Conservation (phyloP, 2,329 filamentous ascomycete genomes). For the Fusarium haematococcum region DNA sequence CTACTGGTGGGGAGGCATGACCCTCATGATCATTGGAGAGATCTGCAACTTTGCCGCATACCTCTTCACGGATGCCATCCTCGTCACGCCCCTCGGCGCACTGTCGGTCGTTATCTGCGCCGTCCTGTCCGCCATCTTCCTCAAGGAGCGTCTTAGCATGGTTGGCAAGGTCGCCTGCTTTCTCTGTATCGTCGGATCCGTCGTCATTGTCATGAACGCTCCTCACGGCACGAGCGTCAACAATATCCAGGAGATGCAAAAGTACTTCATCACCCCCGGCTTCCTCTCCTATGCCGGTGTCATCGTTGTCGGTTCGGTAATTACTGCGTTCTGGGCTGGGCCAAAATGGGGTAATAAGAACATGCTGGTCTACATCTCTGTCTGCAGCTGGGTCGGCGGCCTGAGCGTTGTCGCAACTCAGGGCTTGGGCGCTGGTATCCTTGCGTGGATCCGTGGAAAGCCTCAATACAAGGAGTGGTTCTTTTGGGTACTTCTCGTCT, state of each 20-base stretch:
- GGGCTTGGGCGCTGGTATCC: slow-evolving; percentile 89
- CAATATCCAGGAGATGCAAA: slow-evolving; percentile 92
- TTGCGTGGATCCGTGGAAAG: slow-evolving; percentile 84
- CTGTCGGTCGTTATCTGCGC: slow-evolving; percentile 93
- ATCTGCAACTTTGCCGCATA: slow-evolving; percentile 98
- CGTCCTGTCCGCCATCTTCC: slow-evolving; percentile 90
- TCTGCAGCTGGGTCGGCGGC: slow-evolving; percentile 95
- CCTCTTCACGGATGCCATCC: slow-evolving; percentile 94
- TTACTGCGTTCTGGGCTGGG: slow-evolving; percentile 83
- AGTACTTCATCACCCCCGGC: slow-evolving; percentile 85
- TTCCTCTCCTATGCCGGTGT: slow-evolving; percentile 89
- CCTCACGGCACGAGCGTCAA: slow-evolving; percentile 86
- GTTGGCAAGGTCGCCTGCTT: slow-evolving; percentile 97
- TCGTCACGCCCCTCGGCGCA: slow-evolving; percentile 92
- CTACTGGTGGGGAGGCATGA: slow-evolving; percentile 98
- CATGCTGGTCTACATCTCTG: slow-evolving; percentile 97
- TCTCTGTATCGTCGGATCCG: slow-evolving; percentile 90
- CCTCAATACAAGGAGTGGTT: slow-evolving; percentile 99
- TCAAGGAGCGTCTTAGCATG: slow-evolving; percentile 95
- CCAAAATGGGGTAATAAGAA: slow-evolving; percentile 95
- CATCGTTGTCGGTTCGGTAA: slow-evolving; percentile 77
- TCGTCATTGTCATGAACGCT: slow-evolving; percentile 95
- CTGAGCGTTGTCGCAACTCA: slow-evolving; percentile 96
- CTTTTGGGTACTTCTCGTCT: slow-evolving; percentile 89
- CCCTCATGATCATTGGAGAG: slow-evolving; percentile 94